Conservation (phyloP, 2,329 filamentous ascomycete species). For the Cordyceps javanica region DNA sequence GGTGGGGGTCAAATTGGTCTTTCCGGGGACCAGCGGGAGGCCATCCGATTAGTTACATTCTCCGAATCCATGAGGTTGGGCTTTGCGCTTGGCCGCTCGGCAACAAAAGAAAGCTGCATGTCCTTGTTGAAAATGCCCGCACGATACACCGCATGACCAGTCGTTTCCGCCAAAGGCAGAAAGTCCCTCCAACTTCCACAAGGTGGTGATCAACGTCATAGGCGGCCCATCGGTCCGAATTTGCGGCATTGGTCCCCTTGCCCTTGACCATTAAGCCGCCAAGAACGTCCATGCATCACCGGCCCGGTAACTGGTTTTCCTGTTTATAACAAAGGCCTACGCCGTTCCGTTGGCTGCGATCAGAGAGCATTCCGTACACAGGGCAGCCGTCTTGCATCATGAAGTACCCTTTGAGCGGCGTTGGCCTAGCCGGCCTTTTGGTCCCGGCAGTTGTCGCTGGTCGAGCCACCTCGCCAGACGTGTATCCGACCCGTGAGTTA, state of each 20-base stretch:
- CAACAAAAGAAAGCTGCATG: background rate
- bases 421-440: constrained; percentile 8
- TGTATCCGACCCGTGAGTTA: constrained; percentile 22
- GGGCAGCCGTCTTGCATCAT: background rate
- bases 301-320: background rate
- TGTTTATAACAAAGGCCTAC: background rate
- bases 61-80: background rate
- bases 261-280: background rate
- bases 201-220: constrained; percentile 1
- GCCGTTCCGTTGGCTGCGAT: background rate
- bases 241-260: background rate
- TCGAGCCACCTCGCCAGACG: constrained; percentile 18
- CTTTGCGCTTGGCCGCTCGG: background rate
- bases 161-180: background rate
- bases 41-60: constrained; percentile 5
- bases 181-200: background rate
- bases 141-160: constrained; percentile 1
- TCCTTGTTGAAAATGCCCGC: background rate
- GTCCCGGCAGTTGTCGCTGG: constrained; percentile 3
- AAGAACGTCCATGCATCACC: background rate
- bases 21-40: constrained; percentile 5
- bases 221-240: constrained; percentile 11
- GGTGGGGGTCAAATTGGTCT: constrained; percentile 12
- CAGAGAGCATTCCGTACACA: background rate
- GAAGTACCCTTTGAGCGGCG: background rate